phyloP scores from a whole-genome alignment of 2,329 filamentous ascomycete species.

The Microdochium paspali region DNA sequence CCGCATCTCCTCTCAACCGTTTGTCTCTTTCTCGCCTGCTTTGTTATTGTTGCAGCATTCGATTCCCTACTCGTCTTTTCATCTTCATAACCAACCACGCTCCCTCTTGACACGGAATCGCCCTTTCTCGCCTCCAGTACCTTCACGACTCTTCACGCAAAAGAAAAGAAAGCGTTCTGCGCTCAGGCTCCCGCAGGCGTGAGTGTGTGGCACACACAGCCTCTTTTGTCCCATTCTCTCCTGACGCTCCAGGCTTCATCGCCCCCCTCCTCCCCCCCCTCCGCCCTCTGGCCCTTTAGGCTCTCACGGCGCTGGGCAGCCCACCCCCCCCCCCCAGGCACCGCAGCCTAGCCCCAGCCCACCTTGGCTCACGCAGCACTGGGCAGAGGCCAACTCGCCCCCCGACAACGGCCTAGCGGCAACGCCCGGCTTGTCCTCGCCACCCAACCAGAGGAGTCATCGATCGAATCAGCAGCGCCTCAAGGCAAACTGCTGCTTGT shows the following conservation, averaged over 20 bases:
- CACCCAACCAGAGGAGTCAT: conserved; percentile 25
- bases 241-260: background rate
- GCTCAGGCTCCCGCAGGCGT: background rate
- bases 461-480: conserved; percentile 7
- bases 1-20: background rate
- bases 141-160: background rate
- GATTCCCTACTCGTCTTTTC: too few relatives aligned
- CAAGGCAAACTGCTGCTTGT: conserved; percentile 11
- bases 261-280: background rate
- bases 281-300: background rate
- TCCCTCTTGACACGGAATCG: background rate
- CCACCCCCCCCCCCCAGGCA: background rate
- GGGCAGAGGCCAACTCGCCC: background rate
- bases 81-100: too few relatives aligned
- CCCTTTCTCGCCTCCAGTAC: background rate
- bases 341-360: conserved; percentile 1
- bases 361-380: background rate
- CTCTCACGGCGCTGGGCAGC: background rate
- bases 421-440: conserved; percentile 14
- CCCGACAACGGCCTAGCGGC: conserved; percentile 1
- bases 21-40: conserved; percentile 1
- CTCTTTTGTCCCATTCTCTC: background rate
- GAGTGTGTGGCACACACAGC: background rate
- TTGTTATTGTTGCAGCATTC: background rate
- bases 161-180: background rate